These are phyloP conservation scores for Fusarium tjaetaba DNA, from an alignment of 2,329 filamentous ascomycete genomes.

Conservation along the genomic window DNA sequence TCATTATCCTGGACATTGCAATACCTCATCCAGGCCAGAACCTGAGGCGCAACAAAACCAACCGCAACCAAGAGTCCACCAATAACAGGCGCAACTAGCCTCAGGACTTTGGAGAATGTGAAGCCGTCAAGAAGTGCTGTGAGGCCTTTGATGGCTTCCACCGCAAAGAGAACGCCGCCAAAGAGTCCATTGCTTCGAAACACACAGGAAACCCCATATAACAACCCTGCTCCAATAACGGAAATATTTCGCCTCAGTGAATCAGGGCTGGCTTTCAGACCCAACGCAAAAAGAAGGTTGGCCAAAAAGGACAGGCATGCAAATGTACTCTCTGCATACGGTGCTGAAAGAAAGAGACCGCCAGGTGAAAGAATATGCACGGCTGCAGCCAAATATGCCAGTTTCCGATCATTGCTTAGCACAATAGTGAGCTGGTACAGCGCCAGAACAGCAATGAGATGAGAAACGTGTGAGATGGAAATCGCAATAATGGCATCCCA, in stretches of 20 bases:
- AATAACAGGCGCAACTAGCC: constrained; percentile 67
- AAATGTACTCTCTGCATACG: constrained; percentile 84
- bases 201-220: constrained; percentile 77
- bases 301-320: constrained; percentile 81
- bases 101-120: constrained; percentile 55
- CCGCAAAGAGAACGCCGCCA: constrained; percentile 79
- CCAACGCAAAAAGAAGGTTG: constrained; percentile 72
- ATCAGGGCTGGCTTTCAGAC: constrained; percentile 44
- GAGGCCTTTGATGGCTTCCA: constrained; percentile 60
- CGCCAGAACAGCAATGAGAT: constrained; percentile 78
- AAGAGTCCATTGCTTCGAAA: constrained; percentile 89
- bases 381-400: constrained; percentile 74
- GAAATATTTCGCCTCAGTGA: constrained; percentile 55
- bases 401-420: constrained; percentile 60
- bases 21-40: constrained; percentile 77
- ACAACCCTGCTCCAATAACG: constrained; percentile 69
- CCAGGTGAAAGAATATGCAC: constrained; percentile 88
- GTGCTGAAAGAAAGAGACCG: constrained; percentile 87
- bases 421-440: constrained; percentile 73
- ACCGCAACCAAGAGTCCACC: constrained; percentile 74
- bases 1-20: constrained; percentile 56
- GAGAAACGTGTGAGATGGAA: constrained; percentile 74
- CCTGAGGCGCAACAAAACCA: constrained; percentile 78
- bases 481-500: constrained; percentile 67
- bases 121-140: constrained; percentile 39